Percentiles rank a stretch among this genome's conserved stretches.
Conservation (phyloP, 179 eudicot genomes). For the Beta lomatogona region DNA sequence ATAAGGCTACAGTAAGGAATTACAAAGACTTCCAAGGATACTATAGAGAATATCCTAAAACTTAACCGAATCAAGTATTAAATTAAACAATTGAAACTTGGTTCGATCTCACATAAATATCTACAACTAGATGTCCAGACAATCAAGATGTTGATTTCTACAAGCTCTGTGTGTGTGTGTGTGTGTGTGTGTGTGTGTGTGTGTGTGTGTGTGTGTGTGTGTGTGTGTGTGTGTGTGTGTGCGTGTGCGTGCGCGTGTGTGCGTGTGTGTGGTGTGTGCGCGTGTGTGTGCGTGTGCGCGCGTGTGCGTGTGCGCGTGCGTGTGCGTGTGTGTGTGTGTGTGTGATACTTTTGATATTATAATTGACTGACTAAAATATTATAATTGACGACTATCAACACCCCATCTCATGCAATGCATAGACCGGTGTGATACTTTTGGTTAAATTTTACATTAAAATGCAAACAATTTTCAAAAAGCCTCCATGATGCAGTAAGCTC, state of each 20-base stretch:
- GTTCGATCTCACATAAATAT: constrained; percentile 1
- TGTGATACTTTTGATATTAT: no score
- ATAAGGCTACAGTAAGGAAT: not conserved
- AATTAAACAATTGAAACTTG: not conserved
- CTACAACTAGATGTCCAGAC: not conserved
- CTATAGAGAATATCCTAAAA: not conserved
- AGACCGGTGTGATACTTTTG: not conserved
- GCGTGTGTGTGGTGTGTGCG: no score
- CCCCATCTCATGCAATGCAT: not conserved
- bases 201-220: no score
- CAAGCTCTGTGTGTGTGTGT: no score
- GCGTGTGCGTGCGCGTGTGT: no score
- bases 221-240: no score
- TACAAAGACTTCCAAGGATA: not conserved
- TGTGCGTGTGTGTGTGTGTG: no score
- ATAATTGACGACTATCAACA: no score
- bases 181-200: no score
- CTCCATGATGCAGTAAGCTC: not conserved
- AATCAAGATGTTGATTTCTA: not conserved
- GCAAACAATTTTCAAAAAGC: not conserved
- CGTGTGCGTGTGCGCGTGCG: no score
- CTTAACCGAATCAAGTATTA: not conserved
- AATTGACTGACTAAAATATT: no score
- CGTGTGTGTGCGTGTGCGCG: no score
- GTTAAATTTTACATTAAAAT: not conserved